Evolutionary conservation across 176 grass and related monocot genomes (phyloP), one percentile per base, ranked within the genome.

Genomic region (Hyparrhenia diplandra): DNA sequence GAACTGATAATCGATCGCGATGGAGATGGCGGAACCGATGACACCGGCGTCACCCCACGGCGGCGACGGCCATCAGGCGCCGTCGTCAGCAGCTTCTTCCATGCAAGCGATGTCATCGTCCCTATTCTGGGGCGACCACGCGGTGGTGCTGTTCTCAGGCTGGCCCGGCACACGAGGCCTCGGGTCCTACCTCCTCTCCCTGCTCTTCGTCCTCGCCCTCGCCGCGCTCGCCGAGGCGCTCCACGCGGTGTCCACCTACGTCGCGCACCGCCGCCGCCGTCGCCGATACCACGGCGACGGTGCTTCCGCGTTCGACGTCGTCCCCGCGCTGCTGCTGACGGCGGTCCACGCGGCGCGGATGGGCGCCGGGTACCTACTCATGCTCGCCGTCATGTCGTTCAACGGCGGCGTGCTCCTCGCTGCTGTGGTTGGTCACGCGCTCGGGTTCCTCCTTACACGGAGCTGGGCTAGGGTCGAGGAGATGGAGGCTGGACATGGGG

Each of bases 371-470:
- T 87, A 90, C 81, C 73, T 90, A 2, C 67, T 90, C n/a, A 90
- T 90, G 88, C 88, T 90, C 6, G 79, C 79, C 16, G 54, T 87
- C 67, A 87, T 90, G 88, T 86, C 88, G 4, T 90, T 83, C 52
- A 90, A 90, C 76, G 88, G 16, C 23, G 84, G 88, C 34, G 84
- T 90, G 45, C 59, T 90, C 36, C 49, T 87, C 24, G 89, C 77
- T 14, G 80, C 86, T 13, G 63, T 94, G n/a, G 89, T 76, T 0
- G 92, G 89, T 7, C 92, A 92, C 83, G 78, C 87, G 35, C 27
- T 89, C 29, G 89, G 92, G 1, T 94, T 94, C 83, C 81, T 94
- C 51, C 78, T 95, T 3, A 86, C 82, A 52, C 90, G 89, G 36
- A 89, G 82, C 62, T 67, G 88, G 69, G 76, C 69, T 2, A 8